Evolutionary conservation across 441 rosid genomes (phyloP).

Genomic region (Arabidopsis lyrata): DNA sequence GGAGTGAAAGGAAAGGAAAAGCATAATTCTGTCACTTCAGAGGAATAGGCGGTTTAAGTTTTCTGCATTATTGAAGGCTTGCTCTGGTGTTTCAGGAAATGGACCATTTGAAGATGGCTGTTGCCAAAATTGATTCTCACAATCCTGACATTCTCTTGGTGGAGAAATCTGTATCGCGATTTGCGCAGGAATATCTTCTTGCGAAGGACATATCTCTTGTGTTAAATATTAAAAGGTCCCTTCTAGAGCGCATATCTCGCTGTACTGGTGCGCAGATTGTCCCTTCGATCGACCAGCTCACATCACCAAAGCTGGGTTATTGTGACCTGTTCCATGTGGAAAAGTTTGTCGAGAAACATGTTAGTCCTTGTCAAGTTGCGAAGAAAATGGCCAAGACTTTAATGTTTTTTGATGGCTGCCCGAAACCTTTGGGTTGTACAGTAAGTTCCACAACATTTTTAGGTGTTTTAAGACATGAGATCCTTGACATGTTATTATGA

Average conservation of each 20-base stretch:
- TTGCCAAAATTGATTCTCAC: slow-evolving; percentile 74
- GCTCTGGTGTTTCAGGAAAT: slow-evolving; percentile 62
- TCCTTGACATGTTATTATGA: slow-evolving; percentile 11
- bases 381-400: slow-evolving; percentile 70
- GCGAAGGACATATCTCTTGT: slow-evolving; percentile 82
- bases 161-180: slow-evolving; percentile 80
- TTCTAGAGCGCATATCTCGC: slow-evolving; percentile 78
- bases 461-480: slow-evolving; percentile 20
- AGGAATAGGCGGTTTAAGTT: slow-evolving; percentile 17
- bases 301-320: slow-evolving; percentile 67
- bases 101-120: slow-evolving; percentile 89
- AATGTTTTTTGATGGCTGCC: slow-evolving; percentile 84
- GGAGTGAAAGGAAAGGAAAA: slow-evolving; percentile 25
- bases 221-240: slow-evolving; percentile 71
- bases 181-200: slow-evolving; percentile 82
- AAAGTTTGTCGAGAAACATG: slow-evolving; percentile 68
- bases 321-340: slow-evolving; percentile 76
- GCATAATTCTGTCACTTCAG: slow-evolving; percentile 23
- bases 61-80: slow-evolving; percentile 36
- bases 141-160: slow-evolving; percentile 80
- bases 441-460: slow-evolving; percentile 58
- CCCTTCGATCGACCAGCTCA: slow-evolving; percentile 75
- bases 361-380: slow-evolving; percentile 62
- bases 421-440: slow-evolving; percentile 81
- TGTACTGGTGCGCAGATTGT: slow-evolving; percentile 84